Percentiles rank a stretch among this genome's conserved stretches.
Conservation (phyloP, 2,329 filamentous ascomycete genomes). For the Penicillium sp. region DNA sequence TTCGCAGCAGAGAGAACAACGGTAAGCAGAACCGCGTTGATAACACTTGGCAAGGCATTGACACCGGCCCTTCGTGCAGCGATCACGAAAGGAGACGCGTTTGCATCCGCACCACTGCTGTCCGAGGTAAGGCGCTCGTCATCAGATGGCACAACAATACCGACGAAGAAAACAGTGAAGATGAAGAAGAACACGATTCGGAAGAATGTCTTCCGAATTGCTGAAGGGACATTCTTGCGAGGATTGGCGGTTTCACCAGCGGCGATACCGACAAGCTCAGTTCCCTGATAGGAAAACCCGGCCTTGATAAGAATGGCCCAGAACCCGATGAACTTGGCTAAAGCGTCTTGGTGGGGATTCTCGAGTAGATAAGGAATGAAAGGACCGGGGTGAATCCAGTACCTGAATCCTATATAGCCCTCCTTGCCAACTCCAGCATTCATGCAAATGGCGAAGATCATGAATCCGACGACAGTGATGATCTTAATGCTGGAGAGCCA, state of each 20-base stretch:
- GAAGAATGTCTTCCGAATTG: constrained; percentile 75
- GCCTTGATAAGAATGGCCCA: constrained; percentile 53
- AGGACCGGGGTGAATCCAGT: constrained; percentile 8
- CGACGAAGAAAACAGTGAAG: constrained; percentile 62
- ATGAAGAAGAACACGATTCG: constrained; percentile 65
- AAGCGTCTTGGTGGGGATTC: constrained; percentile 72
- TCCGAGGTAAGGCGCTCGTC: constrained; percentile 55
- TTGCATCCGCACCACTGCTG: neutral
- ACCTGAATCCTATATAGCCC: constrained; percentile 8
- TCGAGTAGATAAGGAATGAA: constrained; percentile 73
- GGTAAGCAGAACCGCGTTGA: constrained; percentile 7
- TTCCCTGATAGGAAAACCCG: constrained; percentile 54
- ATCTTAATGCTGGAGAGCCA: constrained; percentile 12
- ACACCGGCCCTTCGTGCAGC: constrained; percentile 5
- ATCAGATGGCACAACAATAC: constrained; percentile 68
- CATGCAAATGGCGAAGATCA: constrained; percentile 67
- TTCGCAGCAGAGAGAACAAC: constrained; percentile 9
- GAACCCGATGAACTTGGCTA: constrained; percentile 68
- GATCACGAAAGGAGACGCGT: constrained; percentile 7
- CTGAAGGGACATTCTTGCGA: constrained; percentile 69
- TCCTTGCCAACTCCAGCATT: constrained; percentile 7
- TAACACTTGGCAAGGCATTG: constrained; percentile 4
- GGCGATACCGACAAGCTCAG: constrained; percentile 74
- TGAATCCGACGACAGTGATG: constrained; percentile 35
- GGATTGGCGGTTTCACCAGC: constrained; percentile 76